Base-by-base conservation (phyloP, 2,329 filamentous ascomycete species). In the Aspergillus chevalieri region DNA sequence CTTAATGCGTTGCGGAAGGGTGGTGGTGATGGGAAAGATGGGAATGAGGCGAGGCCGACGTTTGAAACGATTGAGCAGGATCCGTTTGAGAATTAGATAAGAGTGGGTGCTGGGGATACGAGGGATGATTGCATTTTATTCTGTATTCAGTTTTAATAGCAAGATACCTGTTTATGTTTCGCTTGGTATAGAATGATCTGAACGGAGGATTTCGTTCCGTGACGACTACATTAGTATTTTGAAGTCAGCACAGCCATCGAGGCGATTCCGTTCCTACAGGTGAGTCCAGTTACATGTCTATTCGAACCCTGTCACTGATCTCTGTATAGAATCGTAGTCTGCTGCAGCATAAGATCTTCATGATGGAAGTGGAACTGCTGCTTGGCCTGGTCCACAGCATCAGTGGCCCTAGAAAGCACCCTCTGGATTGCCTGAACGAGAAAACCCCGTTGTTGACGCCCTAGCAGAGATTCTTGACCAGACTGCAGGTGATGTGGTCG, bases 1-100 rank as follows among this genome's bases (percentile, higher is more conserved):
- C 48, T 65, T 17, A 61, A 63, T 17, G 57, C 62, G 34, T 47
- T 70, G 51, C 59, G 64, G 33, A 61, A 61, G 38, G 53, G 57
- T 19, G 59, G 57, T 19, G 59, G 61, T 34, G 52, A 58, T 44
- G 57, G 60, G 21, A 48, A 55, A 26, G 52, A 45, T 5, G 21
- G 21, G 21, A 22, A 22, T 22, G 21, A 22, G 21, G 6, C 21
- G 5, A 49, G 53, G 17, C 55, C 62, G 4, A 41, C 38, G 9
- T 19, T 41, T 22, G 61, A 63, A 22, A 52, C 58, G 6, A 59
- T 64, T 42, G 54, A 62, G 41, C 61, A 66, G 51, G 55, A 53
- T 44, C 42, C 42, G 24, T 44, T 44, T 28, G 42, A 44, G 22
- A n/a, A 44, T 19, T 17, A 44, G 10, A 12, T 17, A 26, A 30